These are phyloP conservation scores for Globisporangium viniferum DNA, from an alignment of 352 stramenopile genomes.

Conservation along the genomic window DNA sequence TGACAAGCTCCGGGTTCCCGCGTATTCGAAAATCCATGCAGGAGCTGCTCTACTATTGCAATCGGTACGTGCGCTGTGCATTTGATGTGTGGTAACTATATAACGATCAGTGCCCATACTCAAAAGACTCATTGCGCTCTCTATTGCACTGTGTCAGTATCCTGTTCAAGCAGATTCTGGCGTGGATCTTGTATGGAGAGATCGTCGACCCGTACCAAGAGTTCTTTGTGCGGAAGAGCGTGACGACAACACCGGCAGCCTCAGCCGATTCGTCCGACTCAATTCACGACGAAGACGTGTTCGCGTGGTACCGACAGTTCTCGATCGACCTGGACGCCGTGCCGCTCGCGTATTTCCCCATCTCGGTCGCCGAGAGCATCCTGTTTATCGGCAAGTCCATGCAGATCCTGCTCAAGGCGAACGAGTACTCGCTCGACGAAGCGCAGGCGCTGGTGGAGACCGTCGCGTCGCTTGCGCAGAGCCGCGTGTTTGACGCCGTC, in stretches of 20 bases:
- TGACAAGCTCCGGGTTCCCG: conserved; percentile 53
- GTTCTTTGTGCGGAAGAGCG: conserved; percentile 64
- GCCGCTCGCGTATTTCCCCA: conserved; percentile 58
- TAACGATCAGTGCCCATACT: background rate
- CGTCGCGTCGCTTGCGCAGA: conserved; percentile 34
- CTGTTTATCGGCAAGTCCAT: conserved; percentile 69
- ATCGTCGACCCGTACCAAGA: conserved; percentile 67
- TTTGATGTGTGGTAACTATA: background rate
- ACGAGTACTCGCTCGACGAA: conserved; percentile 45
- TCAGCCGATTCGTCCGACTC: background rate
- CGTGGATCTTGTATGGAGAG: conserved; percentile 75
- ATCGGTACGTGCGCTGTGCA: conserved; percentile 31
- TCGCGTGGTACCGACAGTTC: conserved; percentile 53
- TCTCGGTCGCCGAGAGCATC: conserved; percentile 55
- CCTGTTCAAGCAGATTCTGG: conserved; percentile 77
- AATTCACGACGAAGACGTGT: conserved; percentile 8
- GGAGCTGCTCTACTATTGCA: conserved; percentile 44
- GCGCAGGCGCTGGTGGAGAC: conserved; percentile 40
- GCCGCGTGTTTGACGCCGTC: conserved; percentile 43
- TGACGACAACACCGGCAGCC: background rate
- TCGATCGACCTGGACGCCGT: conserved; percentile 52
- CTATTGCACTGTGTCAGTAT: conserved; percentile 29
- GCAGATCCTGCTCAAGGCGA: conserved; percentile 45
- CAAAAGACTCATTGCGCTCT: background rate
- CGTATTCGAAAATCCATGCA: conserved; percentile 53